These are phyloP conservation scores for Calonectria multiphialidica DNA, from an alignment of 2,329 filamentous ascomycete genomes.

Conservation along the genomic window DNA sequence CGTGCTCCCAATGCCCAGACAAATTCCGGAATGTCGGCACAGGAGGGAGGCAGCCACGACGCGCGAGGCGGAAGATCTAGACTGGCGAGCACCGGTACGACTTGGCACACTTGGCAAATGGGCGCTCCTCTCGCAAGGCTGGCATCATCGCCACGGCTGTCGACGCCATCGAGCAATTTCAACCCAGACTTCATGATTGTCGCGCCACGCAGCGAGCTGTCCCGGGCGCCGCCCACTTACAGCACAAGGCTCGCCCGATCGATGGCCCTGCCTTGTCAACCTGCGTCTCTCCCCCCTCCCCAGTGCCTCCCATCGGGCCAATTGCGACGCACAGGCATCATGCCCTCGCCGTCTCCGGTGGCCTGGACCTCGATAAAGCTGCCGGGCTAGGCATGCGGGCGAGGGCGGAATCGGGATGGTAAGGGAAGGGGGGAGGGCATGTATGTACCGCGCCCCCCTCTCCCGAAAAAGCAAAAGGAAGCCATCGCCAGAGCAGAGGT, in stretches of 20 bases:
- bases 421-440: no score
- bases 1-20: slow-evolving; percentile 13
- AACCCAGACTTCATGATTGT: not conserved
- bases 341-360: not conserved
- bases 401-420: not conserved
- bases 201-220: not conserved
- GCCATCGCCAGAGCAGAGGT: not conserved
- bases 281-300: not conserved
- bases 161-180: slow-evolving; percentile 35
- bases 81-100: slow-evolving; percentile 4
- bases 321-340: not conserved
- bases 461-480: not conserved
- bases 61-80: slow-evolving; percentile 13
- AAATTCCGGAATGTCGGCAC: slow-evolving; percentile 20
- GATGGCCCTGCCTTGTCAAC: not conserved
- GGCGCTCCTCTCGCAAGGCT: slow-evolving; percentile 8
- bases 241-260: not conserved
- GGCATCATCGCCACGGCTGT: slow-evolving; percentile 40
- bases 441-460: no score
- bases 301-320: slow-evolving; percentile 1
- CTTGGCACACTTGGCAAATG: not conserved
- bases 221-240: not conserved
- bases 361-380: slow-evolving; percentile 17
- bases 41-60: slow-evolving; percentile 8
- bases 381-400: slow-evolving; percentile 13